Percentiles rank a stretch among this genome's conserved stretches.
Conservation (phyloP, 768 basidiomycete genomes). For the Mycena belliarum region DNA sequence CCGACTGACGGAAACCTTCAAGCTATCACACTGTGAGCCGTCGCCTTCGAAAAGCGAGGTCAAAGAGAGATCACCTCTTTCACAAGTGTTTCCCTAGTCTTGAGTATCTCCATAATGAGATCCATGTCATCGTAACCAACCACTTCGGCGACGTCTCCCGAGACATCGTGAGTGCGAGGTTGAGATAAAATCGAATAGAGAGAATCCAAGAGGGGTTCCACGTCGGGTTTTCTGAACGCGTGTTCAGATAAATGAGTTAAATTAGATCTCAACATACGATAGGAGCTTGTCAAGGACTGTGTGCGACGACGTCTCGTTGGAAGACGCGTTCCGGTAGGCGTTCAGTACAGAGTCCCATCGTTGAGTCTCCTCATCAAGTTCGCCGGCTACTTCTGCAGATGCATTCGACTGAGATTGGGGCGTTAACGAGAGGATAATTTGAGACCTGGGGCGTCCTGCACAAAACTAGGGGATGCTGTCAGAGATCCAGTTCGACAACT, state of each 20-base stretch:
- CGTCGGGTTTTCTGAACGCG: slow-evolving; percentile 29
- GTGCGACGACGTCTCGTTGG: neutral
- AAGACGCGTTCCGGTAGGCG: slow-evolving; percentile 3
- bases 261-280: slow-evolving; percentile 16
- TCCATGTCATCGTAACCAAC: slow-evolving; percentile 86
- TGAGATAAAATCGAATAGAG: slow-evolving; percentile 45
- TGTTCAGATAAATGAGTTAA: neutral
- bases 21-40: slow-evolving; percentile 10
- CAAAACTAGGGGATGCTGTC: slow-evolving; percentile 5
- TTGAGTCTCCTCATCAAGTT: slow-evolving; percentile 7
- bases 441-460: slow-evolving; percentile 6
- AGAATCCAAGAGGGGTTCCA: slow-evolving; percentile 30
- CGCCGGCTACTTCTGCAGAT: slow-evolving; percentile 1
- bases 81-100: slow-evolving; percentile 49
- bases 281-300: slow-evolving; percentile 13
- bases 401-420: neutral
- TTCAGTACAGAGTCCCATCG: slow-evolving; percentile 22
- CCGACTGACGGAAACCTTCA: slow-evolving; percentile 6
- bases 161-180: slow-evolving; percentile 68
- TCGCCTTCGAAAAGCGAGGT: too few relatives aligned
- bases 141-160: slow-evolving; percentile 74
- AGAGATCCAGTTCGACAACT: neutral
- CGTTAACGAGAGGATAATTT: neutral
- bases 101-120: slow-evolving; percentile 69
- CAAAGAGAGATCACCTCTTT: slow-evolving; percentile 45